A percentile compares a stretch with the other conserved stretches of the same genome.
These are phyloP conservation scores for Fonsecaea pugnacius DNA, from an alignment of 2,329 filamentous ascomycete genomes.

Conservation along the genomic window DNA sequence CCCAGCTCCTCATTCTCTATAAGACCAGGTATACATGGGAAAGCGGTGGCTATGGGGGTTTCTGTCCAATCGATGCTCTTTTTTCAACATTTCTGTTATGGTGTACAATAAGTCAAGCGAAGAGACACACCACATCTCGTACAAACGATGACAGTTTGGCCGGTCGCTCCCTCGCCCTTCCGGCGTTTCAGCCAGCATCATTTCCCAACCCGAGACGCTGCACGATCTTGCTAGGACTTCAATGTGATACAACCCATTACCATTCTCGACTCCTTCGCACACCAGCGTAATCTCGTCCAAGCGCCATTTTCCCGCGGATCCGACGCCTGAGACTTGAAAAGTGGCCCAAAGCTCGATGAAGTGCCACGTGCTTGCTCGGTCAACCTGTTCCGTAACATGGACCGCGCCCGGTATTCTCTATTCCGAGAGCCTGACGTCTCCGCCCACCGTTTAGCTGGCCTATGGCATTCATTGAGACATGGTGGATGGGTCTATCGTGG, in stretches of 20 bases:
- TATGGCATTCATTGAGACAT: not conserved
- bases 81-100: no score
- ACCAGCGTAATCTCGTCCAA: constrained; percentile 20
- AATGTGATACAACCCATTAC: constrained; percentile 12
- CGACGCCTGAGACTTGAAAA: not conserved
- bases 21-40: not conserved
- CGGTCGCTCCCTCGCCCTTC: not conserved
- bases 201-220: constrained; percentile 11
- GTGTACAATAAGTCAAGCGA: not conserved
- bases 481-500: not conserved
- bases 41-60: no score
- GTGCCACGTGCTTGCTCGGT: not conserved
- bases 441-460: not conserved
- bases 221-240: constrained; percentile 12
- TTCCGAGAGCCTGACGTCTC: constrained; percentile 11
- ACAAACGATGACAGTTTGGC: not conserved
- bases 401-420: constrained; percentile 3
- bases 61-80: no score
- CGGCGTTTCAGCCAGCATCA: constrained; percentile 13
- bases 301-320: not conserved
- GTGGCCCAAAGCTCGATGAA: not conserved
- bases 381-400: constrained; percentile 10
- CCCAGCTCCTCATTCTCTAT: not conserved
- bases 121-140: not conserved
- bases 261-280: constrained; percentile 25